phyloP scores from a whole-genome alignment of 345 rosid genomes.

The Melaleuca alternifolia region DNA sequence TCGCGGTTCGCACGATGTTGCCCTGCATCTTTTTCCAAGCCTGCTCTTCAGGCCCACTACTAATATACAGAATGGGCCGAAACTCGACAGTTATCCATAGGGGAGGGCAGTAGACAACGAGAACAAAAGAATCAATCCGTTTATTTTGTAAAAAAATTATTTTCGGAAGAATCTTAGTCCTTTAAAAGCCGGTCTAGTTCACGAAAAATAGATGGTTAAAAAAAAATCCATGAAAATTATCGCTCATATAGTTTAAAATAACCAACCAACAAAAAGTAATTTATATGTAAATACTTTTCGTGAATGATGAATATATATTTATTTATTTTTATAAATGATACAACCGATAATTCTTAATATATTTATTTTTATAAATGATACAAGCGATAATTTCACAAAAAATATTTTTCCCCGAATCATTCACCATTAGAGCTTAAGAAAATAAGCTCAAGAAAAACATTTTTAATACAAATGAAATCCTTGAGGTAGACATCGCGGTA shows the following conservation, averaged over 20 bases:
- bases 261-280: background rate
- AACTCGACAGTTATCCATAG: background rate
- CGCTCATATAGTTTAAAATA: background rate
- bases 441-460: no score
- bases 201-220: fast-evolving
- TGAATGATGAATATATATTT: no score
- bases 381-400: background rate
- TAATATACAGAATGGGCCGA: background rate
- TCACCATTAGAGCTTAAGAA: background rate
- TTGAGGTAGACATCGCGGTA: no score
- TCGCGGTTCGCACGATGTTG: background rate
- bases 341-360: no score
- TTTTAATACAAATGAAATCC: no score
- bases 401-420: background rate
- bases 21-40: background rate
- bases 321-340: background rate
- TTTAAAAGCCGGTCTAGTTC: background rate
- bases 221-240: fast-evolving
- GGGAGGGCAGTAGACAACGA: background rate
- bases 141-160: background rate
- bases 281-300: background rate
- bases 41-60: background rate
- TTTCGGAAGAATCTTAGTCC: background rate
- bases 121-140: background rate
- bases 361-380: background rate